Conservation (phyloP, 805 yeast genomes). For the Teunomyces atbi region DNA sequence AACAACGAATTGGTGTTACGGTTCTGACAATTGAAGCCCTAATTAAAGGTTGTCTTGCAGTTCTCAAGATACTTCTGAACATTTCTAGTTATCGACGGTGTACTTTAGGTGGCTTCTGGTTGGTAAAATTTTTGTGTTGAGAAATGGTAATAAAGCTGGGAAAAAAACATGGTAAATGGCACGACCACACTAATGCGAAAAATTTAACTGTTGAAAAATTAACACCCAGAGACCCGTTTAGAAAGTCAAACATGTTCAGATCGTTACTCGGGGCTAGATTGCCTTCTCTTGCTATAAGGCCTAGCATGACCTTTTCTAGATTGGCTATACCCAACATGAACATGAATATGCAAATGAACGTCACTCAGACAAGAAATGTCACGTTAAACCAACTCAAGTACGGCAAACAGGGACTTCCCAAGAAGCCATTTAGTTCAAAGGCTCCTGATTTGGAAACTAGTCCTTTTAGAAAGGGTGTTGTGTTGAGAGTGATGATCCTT, state of each 20-base stretch:
- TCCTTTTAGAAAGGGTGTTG: constrained; percentile 93
- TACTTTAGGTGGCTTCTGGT: constrained; percentile 2
- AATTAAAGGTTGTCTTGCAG: constrained; percentile 22
- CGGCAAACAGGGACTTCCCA: constrained; percentile 53
- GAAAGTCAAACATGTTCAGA: constrained; percentile 17
- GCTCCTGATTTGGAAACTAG: constrained; percentile 81
- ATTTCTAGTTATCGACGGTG: constrained; percentile 12
- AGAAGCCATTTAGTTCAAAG: constrained; percentile 50
- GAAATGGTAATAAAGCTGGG: neutral
- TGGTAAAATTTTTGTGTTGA: constrained; percentile 4
- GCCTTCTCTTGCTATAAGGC: constrained; percentile 1
- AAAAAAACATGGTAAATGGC: neutral
- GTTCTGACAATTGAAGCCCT: constrained; percentile 16
- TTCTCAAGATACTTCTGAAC: constrained; percentile 33
- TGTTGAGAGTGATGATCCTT: constrained; percentile 86
- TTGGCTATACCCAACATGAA: constrained; percentile 2
- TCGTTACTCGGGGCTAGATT: constrained; percentile 12
- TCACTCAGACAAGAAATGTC: constrained; percentile 51
- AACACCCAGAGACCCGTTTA: neutral
- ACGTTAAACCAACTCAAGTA: constrained; percentile 75
- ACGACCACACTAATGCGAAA: neutral
- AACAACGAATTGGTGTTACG: constrained; percentile 27
- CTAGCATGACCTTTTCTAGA: neutral
- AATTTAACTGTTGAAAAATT: neutral
- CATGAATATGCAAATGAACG: constrained; percentile 2